Base-by-base conservation (phyloP, 2,329 filamentous ascomycete genomes). In the Ustulina deusta region DNA sequence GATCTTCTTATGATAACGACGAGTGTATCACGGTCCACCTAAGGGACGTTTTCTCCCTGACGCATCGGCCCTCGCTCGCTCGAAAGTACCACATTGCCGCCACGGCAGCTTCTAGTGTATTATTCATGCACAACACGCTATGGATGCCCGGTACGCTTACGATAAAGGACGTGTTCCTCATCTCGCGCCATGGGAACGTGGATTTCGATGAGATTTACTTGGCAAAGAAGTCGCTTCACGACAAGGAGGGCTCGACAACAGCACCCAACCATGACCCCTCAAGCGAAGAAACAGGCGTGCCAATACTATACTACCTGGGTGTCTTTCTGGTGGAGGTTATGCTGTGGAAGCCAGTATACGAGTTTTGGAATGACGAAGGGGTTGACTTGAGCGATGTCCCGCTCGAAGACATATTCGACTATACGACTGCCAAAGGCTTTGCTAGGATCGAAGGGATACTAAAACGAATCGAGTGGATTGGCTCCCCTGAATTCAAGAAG, bases 51-150 rank as follows among this genome's bases (percentile, higher is more conserved):
- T 66, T 70, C 48, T 59, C 65, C 13, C 52, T 66, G 40, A 34
- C 2, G 34, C 11, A 54, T 56, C 58, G 62, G 13, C 68, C 58
- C 29, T 64, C 61, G 11, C 58, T 69, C 13, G 52, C 60, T 59
- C 68, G 69, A 48, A 70, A 63, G 22, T 42, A 76, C 1, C 62
- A 68, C 1, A 70, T 78, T 17, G 67, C 72, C 0, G 59, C 61
- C 6, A 62, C 61, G 2, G 60, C 73, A 0, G 69, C 74, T 6
- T 72, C 72, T 0, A 72, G 73, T 64, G 61, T 77, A 13, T 58
- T 75, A 4, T 71, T 75, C 20, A 66, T 77, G 13, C 57, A 74
- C 36, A 64, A 71, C 6, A 76, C 73, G 0, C 61, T 63, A 2
- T 76, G 75, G 73, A 68, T 75, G 3, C 65, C 72, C 1, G 40